phyloP scores from a whole-genome alignment of 768 basidiomycete genomes.

The Leccinum boreale region DNA sequence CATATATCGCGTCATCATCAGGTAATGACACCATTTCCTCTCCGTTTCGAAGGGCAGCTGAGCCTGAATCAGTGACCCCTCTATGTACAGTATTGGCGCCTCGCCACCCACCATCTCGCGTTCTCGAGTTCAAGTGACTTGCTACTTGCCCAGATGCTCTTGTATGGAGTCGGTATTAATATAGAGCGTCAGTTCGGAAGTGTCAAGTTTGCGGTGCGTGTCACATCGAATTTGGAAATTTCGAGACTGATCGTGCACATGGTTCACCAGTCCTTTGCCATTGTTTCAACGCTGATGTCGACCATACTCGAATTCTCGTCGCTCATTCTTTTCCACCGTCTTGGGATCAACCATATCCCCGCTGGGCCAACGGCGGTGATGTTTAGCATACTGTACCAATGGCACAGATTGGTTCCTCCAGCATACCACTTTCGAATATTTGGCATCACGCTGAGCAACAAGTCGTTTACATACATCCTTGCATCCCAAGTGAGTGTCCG shows the following conservation, averaged over 20 bases:
- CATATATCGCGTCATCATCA: conserved; percentile 90
- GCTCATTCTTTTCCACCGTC: conserved; percentile 60
- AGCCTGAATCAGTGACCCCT: conserved; percentile 32
- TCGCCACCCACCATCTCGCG: conserved; percentile 67
- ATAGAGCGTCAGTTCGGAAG: conserved; percentile 87
- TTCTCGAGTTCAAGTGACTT: conserved; percentile 87
- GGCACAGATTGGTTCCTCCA: conserved; percentile 71
- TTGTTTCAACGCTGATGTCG: conserved; percentile 62
- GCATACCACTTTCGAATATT: conserved; percentile 76
- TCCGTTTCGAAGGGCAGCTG: conserved; percentile 16
- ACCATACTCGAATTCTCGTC: conserved; percentile 66
- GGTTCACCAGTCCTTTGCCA: conserved; percentile 65
- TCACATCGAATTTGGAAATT: neutral
- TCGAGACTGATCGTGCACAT: conserved; percentile 2
- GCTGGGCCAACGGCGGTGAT: conserved; percentile 72
- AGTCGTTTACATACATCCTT: conserved; percentile 67
- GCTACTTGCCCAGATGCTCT: conserved; percentile 66
- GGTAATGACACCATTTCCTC: conserved; percentile 38
- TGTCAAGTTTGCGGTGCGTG: conserved; percentile 78
- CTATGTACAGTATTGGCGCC: conserved; percentile 75
- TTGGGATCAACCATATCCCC: conserved; percentile 72
- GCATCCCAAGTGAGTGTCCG: conserved; percentile 60
- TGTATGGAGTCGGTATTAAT: conserved; percentile 67
- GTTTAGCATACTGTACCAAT: conserved; percentile 83
- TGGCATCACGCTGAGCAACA: conserved; percentile 71